Percentiles rank a stretch among this genome's conserved stretches.
Evolutionary conservation across 1,284 basidiomycete genomes (phyloP).

Genomic region (Tilletia setariae): DNA sequence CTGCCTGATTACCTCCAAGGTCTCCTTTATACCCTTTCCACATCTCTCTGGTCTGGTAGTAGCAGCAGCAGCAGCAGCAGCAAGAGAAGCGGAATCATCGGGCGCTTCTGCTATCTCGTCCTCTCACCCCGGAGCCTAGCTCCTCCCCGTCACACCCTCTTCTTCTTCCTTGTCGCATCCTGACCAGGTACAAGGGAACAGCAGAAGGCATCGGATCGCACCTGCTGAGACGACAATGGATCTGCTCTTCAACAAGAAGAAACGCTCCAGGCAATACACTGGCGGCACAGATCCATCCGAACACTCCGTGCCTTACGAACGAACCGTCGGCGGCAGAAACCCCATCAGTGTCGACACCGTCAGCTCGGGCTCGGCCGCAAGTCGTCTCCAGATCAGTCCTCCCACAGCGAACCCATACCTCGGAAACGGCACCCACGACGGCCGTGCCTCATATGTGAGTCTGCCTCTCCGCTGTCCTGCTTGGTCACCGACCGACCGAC

Average conservation of each 20-base stretch:
- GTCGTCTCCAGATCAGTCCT: constrained; percentile 17
- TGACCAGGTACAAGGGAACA: no score
- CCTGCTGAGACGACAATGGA: constrained; percentile 25
- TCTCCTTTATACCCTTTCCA: no score
- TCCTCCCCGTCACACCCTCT: background rate
- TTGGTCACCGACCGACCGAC: background rate
- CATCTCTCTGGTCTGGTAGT: no score
- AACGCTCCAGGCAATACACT: constrained; percentile 36
- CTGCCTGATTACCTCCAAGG: no score
- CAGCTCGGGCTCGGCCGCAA: background rate
- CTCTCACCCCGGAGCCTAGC: no score
- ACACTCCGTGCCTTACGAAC: constrained; percentile 38
- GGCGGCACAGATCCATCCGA: constrained; percentile 31
- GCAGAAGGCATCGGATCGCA: background rate
- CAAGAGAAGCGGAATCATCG: no score
- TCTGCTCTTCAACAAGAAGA: constrained; percentile 37
- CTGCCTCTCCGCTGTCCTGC: background rate
- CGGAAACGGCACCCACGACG: background rate
- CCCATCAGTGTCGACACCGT: constrained; percentile 28
- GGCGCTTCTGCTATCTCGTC: no score
- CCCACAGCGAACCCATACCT: constrained; percentile 18
- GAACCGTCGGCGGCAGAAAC: constrained; percentile 29
- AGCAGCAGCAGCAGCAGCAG: no score
- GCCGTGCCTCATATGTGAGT: background rate
- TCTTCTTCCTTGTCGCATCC: background rate